Evolutionary conservation across 2,329 filamentous ascomycete genomes (phyloP).

Genomic region (Penicillium crustosum): DNA sequence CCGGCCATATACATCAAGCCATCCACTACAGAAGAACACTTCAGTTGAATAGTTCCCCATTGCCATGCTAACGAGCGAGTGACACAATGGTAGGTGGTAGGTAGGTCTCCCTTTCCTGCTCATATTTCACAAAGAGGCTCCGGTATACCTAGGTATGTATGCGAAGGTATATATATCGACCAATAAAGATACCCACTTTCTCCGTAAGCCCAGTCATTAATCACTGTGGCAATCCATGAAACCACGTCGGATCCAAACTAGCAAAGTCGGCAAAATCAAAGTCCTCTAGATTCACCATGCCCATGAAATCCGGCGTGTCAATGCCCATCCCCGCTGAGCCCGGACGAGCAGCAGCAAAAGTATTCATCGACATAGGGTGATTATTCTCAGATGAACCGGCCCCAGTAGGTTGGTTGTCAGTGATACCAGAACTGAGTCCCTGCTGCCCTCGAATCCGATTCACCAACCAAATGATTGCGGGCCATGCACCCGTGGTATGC

Average conservation of each 20-base stretch:
- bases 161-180: too few relatives aligned
- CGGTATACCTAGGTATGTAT: too few relatives aligned
- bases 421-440: not conserved
- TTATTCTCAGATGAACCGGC: not conserved
- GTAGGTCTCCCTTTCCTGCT: too few relatives aligned
- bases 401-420: not conserved
- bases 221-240: not conserved
- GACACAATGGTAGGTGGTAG: too few relatives aligned
- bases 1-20: too few relatives aligned
- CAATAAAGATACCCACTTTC: too few relatives aligned
- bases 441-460: not conserved
- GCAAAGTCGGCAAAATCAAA: not conserved
- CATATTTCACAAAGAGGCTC: too few relatives aligned
- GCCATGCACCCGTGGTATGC: not conserved
- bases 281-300: not conserved
- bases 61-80: too few relatives aligned
- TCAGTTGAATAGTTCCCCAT: too few relatives aligned
- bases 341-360: not conserved
- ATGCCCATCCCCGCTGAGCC: accelerated
- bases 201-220: too few relatives aligned
- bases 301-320: not conserved
- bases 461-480: not conserved
- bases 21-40: too few relatives aligned
- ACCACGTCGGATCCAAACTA: not conserved
- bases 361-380: not conserved